Evolutionary conservation across 371 early-diverging fungal genomes (phyloP).

Genomic region (Synchytrium microbalum): DNA sequence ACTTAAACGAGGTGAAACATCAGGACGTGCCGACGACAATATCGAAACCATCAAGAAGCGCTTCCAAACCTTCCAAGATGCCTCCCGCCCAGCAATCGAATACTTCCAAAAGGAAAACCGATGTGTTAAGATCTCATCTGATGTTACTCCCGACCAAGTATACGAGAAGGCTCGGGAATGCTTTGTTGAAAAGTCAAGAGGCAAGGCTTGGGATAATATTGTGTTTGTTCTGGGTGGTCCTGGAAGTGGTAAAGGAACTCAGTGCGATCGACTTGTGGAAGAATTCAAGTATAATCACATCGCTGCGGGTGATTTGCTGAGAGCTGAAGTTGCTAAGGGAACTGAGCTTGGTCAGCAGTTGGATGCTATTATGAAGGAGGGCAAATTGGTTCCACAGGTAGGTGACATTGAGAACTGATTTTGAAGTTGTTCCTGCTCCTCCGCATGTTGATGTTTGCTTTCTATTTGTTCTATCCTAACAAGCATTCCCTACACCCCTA

Average conservation of each 20-base stretch:
- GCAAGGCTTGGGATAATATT: constrained; percentile 13
- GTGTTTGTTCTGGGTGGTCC: constrained; percentile 35
- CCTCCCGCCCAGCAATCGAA: constrained; percentile 43
- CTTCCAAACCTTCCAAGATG: constrained; percentile 32
- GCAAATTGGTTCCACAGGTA: constrained; percentile 44
- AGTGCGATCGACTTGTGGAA: constrained; percentile 43
- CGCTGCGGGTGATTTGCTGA: constrained; percentile 59
- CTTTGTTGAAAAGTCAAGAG: constrained; percentile 9
- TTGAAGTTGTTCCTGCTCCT: constrained; percentile 5
- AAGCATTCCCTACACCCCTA: background rate
- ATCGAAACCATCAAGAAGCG: constrained; percentile 35
- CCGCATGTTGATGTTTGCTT: background rate
- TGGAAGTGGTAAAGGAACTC: constrained; percentile 47
- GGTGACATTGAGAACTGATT: constrained; percentile 3
- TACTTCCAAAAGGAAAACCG: constrained; percentile 29
- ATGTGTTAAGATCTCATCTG: constrained; percentile 25
- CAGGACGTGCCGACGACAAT: constrained; percentile 46
- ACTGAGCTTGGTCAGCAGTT: constrained; percentile 32
- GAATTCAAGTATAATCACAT: constrained; percentile 46
- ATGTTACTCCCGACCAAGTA: constrained; percentile 18
- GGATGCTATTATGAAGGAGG: constrained; percentile 39
- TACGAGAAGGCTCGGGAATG: constrained; percentile 14
- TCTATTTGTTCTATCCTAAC: background rate
- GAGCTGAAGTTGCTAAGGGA: constrained; percentile 45
- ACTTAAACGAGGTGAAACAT: constrained; percentile 36